phyloP scores from a whole-genome alignment of 129 eudicot species.

The Pseudognaphalium luteoalbum region DNA sequence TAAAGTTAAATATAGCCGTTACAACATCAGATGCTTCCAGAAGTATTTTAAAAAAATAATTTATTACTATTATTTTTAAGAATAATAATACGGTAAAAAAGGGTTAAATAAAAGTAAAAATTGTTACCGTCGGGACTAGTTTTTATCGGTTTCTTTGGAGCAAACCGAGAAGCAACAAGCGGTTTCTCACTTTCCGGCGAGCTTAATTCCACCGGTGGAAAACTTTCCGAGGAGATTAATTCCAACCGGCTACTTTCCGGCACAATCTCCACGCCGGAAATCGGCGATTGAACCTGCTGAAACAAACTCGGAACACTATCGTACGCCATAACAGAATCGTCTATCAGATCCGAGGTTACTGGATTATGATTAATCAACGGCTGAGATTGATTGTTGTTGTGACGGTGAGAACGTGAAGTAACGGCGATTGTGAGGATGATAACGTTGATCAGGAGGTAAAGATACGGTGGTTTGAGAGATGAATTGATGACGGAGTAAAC shows the following conservation, averaged over 20 bases:
- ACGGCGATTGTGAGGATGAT: slow-evolving; percentile 63
- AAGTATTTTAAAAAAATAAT: not conserved
- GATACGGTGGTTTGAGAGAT: slow-evolving; percentile 57
- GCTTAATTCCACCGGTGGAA: slow-evolving; percentile 29
- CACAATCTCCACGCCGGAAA: slow-evolving; percentile 15
- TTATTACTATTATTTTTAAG: not conserved
- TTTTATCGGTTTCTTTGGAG: slow-evolving; percentile 46
- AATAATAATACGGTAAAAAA: too few relatives aligned
- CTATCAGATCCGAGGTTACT: slow-evolving; percentile 22
- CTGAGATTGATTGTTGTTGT: slow-evolving; percentile 19
- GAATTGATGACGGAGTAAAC: slow-evolving; percentile 38
- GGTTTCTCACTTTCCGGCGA: slow-evolving; percentile 43
- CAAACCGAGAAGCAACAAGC: slow-evolving; percentile 43
- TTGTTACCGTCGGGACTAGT: slow-evolving; percentile 47
- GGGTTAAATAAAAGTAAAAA: not conserved
- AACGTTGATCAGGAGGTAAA: slow-evolving; percentile 57
- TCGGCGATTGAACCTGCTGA: not conserved
- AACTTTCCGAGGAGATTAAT: slow-evolving; percentile 31
- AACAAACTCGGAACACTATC: slow-evolving; percentile 13
- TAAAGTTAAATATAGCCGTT: slow-evolving; percentile 37
- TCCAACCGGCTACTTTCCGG: slow-evolving; percentile 15
- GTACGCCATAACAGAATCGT: slow-evolving; percentile 13
- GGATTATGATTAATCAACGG: slow-evolving; percentile 13
- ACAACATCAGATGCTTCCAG: not conserved
- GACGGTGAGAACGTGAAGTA: slow-evolving; percentile 42